phyloP scores from a whole-genome alignment of 129 eudicot genomes.

The Pseudognaphalium luteoalbum region DNA sequence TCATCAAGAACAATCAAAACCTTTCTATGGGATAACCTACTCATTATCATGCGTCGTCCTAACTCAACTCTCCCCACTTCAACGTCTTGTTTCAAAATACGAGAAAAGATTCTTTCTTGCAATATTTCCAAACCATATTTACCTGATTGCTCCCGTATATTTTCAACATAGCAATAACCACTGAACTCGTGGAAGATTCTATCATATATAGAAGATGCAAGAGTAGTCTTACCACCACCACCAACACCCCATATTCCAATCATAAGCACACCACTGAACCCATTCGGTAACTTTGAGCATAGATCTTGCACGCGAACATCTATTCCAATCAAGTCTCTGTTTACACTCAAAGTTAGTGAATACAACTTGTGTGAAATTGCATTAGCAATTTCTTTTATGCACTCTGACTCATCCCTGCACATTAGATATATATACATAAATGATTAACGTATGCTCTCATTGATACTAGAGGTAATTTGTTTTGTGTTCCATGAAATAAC shows the following conservation, averaged over 20 bases:
- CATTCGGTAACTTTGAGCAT: neutral
- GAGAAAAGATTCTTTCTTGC: slow-evolving; percentile 1
- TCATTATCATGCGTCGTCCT: neutral
- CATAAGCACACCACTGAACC: neutral
- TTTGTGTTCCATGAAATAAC: no score
- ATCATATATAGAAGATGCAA: slow-evolving; percentile 14
- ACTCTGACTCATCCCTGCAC: slow-evolving; percentile 18
- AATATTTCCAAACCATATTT: neutral
- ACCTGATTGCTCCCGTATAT: slow-evolving; percentile 7
- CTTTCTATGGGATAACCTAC: slow-evolving; percentile 15
- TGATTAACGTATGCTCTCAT: slow-evolving; percentile 3
- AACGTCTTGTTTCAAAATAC: neutral
- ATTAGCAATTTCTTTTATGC: slow-evolving; percentile 19
- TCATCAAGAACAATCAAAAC: slow-evolving; percentile 32
- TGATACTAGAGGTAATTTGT: neutral
- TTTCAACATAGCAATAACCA: slow-evolving; percentile 1
- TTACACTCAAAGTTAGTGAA: neutral
- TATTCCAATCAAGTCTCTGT: slow-evolving; percentile 15
- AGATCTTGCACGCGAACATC: slow-evolving; percentile 15
- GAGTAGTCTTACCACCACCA: slow-evolving; percentile 32
- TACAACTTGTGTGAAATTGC: neutral
- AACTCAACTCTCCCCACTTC: neutral
- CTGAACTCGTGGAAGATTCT: slow-evolving; percentile 5
- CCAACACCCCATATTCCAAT: slow-evolving; percentile 35
- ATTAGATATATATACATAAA: slow-evolving; percentile 8